Evolutionary conservation across 306 rosid genomes (phyloP), one percentile per base, ranked within the genome.

Genomic region (Cicer bijugum): DNA sequence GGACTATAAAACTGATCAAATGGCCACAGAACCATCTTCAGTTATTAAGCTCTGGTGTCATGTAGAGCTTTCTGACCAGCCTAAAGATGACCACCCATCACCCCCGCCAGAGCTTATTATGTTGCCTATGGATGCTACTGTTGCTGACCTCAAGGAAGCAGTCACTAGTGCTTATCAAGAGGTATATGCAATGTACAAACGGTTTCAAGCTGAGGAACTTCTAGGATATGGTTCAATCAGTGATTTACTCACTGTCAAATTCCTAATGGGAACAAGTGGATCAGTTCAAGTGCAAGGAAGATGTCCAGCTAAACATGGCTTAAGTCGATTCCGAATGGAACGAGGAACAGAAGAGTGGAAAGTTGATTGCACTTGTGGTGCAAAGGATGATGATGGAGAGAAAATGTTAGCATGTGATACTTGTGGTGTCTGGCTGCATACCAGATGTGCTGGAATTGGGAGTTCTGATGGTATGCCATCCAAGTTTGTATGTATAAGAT

Each of bases 301-400:
- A 51, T 83, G 91, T 64, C 76, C 51, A 6, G 84, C 83, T 7
- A 90, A 85, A 61, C 79, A 86, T 17, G 88, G 91, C 37, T 83
- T 88, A 12, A 80, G 9, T 69, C 82, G 87, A 0, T 90, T 83
- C 71, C 78, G 91, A 39, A 83, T 82, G 96, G 96, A 90, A 66
- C 75, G 96, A 14, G 93, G 93, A 58, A 75, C 84, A 5, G 91
- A 90, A 74, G 75, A 50, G 7, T 90, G 96, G 96, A 88, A 77
- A 17, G 96, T 90, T 39, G 88, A 86, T 74, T 90, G 96, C 77
- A 48, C 46, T 2, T 90, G 93, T 46, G 96, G 96, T 58, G 88
- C 96, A 2, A 85, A 78, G 83, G 96, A 90, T 43, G 96, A 90
- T 57, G 91, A 90, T 72, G 96, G 96, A 14, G 96, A 90, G 66